phyloP scores from a whole-genome alignment of 768 basidiomycete genomes.

The Agaricus sinodeliciosus region DNA sequence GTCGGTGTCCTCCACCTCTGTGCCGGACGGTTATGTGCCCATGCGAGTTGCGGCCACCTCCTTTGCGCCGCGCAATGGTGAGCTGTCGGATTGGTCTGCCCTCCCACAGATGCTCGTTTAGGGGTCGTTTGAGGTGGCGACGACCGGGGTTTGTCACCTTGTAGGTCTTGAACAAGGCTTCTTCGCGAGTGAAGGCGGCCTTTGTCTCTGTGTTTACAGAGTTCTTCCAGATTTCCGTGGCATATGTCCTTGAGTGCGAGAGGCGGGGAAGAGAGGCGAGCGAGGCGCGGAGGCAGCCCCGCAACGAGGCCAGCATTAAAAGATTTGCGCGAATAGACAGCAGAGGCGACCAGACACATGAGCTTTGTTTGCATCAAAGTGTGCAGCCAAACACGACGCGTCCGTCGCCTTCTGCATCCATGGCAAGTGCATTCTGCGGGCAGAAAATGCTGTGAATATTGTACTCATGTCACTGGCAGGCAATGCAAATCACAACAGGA shows the following conservation, averaged over 20 bases:
- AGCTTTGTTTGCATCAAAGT: conserved; percentile 13
- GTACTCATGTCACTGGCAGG: conserved; percentile 22
- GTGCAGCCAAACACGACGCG: conserved; percentile 12
- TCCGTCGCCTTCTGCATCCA: conserved; percentile 7
- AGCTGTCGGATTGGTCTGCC: conserved; percentile 82
- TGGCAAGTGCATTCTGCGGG: conserved; percentile 2
- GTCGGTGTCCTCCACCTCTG: conserved; percentile 87
- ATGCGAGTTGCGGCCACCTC: conserved; percentile 78
- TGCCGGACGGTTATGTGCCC: conserved; percentile 86
- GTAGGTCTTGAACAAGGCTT: conserved; percentile 76
- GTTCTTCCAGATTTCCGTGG: conserved; percentile 31
- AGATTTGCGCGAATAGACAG: conserved; percentile 15
- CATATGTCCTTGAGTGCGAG: conserved; percentile 25
- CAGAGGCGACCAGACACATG: conserved; percentile 13
- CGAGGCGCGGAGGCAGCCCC: conserved; percentile 35
- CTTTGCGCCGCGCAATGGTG: conserved; percentile 74
- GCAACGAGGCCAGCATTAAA: conserved; percentile 37
- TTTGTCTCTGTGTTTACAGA: conserved; percentile 28
- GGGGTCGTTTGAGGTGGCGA: conserved; percentile 80
- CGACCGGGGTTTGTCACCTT: conserved; percentile 84
- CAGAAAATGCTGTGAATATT: not conserved
- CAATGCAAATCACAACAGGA: conserved; percentile 71
- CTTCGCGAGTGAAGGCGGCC: conserved; percentile 42
- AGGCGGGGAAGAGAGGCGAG: conserved; percentile 16
- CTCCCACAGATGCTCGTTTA: conserved; percentile 76